Base-by-base conservation (phyloP, 2,329 filamentous ascomycete species). In the Fusarium hainanense region DNA sequence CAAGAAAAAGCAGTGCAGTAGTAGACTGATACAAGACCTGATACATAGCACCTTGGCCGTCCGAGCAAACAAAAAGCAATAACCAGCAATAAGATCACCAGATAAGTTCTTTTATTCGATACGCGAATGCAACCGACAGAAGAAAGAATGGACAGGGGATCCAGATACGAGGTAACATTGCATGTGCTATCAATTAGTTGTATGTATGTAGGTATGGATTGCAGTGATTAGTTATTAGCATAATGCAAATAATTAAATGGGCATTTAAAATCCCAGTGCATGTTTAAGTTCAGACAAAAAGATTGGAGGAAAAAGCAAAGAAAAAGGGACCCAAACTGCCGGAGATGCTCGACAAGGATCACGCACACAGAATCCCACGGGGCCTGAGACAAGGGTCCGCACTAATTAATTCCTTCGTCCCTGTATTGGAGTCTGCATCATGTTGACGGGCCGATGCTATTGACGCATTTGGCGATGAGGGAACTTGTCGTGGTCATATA, bases 91-190 rank as follows among this genome's bases (percentile, higher is more conserved):
- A 52, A 27, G 10, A 56, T 28, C 11, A 20, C n/a, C 30, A 40
- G n/a, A 10, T 25, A 30, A 40, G 18, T 28, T 21, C 23, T 30
- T 48, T 34, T 59, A 32, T 46, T 57, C 67, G 67, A 69, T 69
- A 68, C 63, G 67, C 67, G 67, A 70, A 55, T 54, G 54, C 41
- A 49, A 57, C 52, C 37, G 44, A 54, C 23, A 51, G 30, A 27
- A 42, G 49, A 52, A 25, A 44, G 5, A 37, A 37, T 37, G 18
- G 27, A 30, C 55, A 34, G 37, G 43, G 30, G 40, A 18, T 16
- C 21, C 18, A 28, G 32, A 34, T 20, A 46, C 56, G 25, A 30
- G 58, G 40, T 61, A 13, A 21, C 47, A 43, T n/a, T n/a, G 40
- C 28, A 51, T 30, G 5, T 47, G 28, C 16, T 14, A 16, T 34